phyloP scores from a whole-genome alignment of 768 basidiomycete species.

The Vishniacozyma victoriae region DNA sequence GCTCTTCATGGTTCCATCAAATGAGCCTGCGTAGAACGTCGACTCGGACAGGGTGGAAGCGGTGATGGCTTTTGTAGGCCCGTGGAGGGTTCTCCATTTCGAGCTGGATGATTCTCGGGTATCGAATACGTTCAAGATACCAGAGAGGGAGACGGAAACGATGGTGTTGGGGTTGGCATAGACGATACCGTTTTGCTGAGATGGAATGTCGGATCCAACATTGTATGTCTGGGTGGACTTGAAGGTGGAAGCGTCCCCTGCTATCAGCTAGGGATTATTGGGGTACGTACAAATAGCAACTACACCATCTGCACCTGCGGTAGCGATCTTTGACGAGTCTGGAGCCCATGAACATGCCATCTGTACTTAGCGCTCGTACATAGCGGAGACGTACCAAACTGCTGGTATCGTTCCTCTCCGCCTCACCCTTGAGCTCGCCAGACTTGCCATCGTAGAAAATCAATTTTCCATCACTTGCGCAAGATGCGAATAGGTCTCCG shows the following conservation, averaged over 20 bases:
- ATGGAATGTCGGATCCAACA: slow-evolving; percentile 63
- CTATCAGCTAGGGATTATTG: background rate
- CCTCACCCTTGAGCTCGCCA: slow-evolving; percentile 68
- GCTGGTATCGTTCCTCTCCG: slow-evolving; percentile 22
- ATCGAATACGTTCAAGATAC: slow-evolving; percentile 77
- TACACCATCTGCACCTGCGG: slow-evolving; percentile 77
- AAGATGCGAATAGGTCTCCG: slow-evolving; percentile 78
- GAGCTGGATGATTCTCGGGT: slow-evolving; percentile 60
- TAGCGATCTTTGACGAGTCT: slow-evolving; percentile 66
- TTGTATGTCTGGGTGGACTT: slow-evolving; percentile 66
- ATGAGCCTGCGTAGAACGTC: slow-evolving; percentile 78
- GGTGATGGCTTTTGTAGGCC: slow-evolving; percentile 74
- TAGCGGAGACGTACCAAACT: slow-evolving; percentile 16
- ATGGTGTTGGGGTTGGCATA: slow-evolving; percentile 69
- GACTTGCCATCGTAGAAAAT: slow-evolving; percentile 87
- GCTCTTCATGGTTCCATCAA: slow-evolving; percentile 50
- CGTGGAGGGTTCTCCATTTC: slow-evolving; percentile 54
- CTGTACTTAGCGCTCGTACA: slow-evolving; percentile 12
- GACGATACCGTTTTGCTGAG: slow-evolving; percentile 80
- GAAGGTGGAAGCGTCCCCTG: slow-evolving; percentile 74
- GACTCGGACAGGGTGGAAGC: slow-evolving; percentile 45
- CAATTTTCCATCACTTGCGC: slow-evolving; percentile 74
- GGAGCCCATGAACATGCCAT: slow-evolving; percentile 64
- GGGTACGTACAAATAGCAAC: slow-evolving; percentile 77
- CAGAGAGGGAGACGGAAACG: slow-evolving; percentile 75